Conservation (phyloP, 1,284 basidiomycete species). For the Pseudozyma pruni region DNA sequence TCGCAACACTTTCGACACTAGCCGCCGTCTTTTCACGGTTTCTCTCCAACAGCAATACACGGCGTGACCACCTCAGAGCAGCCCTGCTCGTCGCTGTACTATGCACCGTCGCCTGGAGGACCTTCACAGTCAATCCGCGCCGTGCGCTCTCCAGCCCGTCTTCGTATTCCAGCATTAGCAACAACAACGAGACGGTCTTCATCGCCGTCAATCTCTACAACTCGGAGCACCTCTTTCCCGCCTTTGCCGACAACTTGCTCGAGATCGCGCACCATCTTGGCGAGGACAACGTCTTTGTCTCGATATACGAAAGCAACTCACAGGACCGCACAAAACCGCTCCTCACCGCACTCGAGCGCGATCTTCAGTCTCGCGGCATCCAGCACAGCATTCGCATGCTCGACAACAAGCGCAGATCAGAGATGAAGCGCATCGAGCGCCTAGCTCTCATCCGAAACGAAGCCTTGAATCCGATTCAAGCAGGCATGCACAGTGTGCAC, state of each 20-base stretch:
- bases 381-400: slow-evolving; percentile 37
- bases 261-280: slow-evolving; percentile 68
- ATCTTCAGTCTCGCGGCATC: slow-evolving; percentile 58
- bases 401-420: slow-evolving; percentile 28
- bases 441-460: slow-evolving; percentile 52
- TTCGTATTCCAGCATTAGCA: neutral
- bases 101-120: slow-evolving; percentile 24
- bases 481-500: slow-evolving; percentile 25
- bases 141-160: slow-evolving; percentile 7
- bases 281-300: slow-evolving; percentile 72
- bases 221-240: slow-evolving; percentile 52
- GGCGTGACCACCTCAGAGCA: slow-evolving; percentile 17
- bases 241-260: slow-evolving; percentile 40
- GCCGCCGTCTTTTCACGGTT: slow-evolving; percentile 2
- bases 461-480: slow-evolving; percentile 45
- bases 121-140: slow-evolving; percentile 17
- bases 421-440: slow-evolving; percentile 48
- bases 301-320: slow-evolving; percentile 73
- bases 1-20: slow-evolving; percentile 12
- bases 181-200: slow-evolving; percentile 38
- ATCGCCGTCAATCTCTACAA: slow-evolving; percentile 55
- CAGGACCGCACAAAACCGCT: slow-evolving; percentile 70
- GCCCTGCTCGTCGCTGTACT: slow-evolving; percentile 9
- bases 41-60: neutral
- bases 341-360: slow-evolving; percentile 68